phyloP scores from a whole-genome alignment of 2,329 filamentous ascomycete species.

The Trichophyton mentagrophytes region DNA sequence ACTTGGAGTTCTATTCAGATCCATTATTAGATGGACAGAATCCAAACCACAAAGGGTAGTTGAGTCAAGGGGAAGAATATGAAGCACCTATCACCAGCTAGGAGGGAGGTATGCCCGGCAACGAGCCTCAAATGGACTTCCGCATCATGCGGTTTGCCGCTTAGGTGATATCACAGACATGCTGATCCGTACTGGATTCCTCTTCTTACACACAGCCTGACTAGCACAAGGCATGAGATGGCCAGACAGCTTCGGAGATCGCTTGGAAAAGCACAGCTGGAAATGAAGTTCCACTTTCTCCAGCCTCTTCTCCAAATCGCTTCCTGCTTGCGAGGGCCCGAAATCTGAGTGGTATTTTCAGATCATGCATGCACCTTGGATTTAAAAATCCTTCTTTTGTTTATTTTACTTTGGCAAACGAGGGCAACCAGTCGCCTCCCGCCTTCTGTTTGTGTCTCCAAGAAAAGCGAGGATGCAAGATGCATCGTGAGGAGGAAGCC shows the following conservation, averaged over 20 bases:
- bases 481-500: background rate
- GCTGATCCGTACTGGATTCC: background rate
- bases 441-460: constrained; percentile 1
- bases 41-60: background rate
- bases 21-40: background rate
- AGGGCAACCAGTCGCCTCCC: background rate
- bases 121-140: background rate
- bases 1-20: no score
- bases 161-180: background rate
- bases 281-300: background rate
- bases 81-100: background rate
- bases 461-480: background rate
- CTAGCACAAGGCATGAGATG: background rate
- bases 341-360: no score
- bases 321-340: background rate
- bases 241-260: background rate
- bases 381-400: background rate
- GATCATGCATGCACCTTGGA: background rate
- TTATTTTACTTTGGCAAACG: background rate
- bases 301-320: background rate
- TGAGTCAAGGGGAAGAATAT: background rate
- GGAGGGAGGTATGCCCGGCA: background rate
- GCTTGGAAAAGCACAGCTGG: background rate
- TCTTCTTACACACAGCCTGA: background rate
- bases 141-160: constrained; percentile 4